Evolutionary conservation across 352 stramenopile species (phyloP).

Genomic region (Phytophthora citricola): DNA sequence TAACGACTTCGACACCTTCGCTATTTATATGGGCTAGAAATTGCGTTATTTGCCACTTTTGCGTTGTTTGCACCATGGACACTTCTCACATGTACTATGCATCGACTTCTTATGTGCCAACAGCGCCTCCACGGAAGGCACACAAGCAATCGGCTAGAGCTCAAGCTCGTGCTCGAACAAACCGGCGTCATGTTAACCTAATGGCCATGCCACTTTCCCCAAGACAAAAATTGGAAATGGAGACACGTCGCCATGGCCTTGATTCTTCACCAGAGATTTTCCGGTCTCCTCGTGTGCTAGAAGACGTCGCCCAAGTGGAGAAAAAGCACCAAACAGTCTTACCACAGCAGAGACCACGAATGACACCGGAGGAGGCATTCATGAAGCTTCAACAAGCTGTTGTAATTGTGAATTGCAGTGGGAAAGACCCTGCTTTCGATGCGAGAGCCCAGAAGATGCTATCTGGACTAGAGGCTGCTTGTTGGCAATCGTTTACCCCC

Average conservation of each 20-base stretch:
- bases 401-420: not conserved
- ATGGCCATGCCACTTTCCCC: constrained; percentile 4
- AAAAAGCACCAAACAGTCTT: constrained; percentile 9
- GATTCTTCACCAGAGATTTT: constrained; percentile 26
- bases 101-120: constrained; percentile 10
- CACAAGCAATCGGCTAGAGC: constrained; percentile 44
- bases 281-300: constrained; percentile 38
- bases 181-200: constrained; percentile 20
- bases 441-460: constrained; percentile 29
- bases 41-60: not conserved
- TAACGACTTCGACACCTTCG: not conserved
- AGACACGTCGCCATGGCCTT: constrained; percentile 2
- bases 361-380: constrained; percentile 45
- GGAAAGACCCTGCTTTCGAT: constrained; percentile 3
- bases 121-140: constrained; percentile 7
- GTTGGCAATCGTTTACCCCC: constrained; percentile 36
- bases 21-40: constrained; percentile 23
- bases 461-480: constrained; percentile 40
- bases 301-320: constrained; percentile 43
- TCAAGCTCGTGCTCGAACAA: constrained; percentile 24
- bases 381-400: constrained; percentile 30
- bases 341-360: not conserved
- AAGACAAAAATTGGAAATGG: constrained; percentile 1
- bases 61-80: constrained; percentile 18
- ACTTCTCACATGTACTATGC: constrained; percentile 27